Percentiles rank a stretch among this genome's conserved stretches.
These are phyloP conservation scores for Trichoderma arundinaceum DNA, from an alignment of 2,329 filamentous ascomycete genomes.

Conservation along the genomic window DNA sequence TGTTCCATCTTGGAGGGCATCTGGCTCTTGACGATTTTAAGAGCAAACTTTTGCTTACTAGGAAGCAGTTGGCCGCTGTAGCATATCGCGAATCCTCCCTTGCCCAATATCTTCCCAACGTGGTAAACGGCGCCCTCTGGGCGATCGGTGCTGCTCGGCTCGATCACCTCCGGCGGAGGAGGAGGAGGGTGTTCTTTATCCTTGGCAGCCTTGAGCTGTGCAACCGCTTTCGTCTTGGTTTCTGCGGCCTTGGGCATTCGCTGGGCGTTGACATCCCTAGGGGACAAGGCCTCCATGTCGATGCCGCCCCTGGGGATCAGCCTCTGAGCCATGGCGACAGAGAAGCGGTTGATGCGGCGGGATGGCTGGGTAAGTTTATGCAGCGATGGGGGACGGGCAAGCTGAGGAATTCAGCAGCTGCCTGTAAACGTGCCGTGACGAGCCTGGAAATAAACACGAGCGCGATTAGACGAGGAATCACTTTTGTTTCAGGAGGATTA, in stretches of 20 bases:
- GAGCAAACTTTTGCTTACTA: slow-evolving; percentile 70
- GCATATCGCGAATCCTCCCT: slow-evolving; percentile 83
- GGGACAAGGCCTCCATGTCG: slow-evolving; percentile 68
- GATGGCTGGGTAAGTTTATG: neutral
- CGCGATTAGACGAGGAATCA: slow-evolving; percentile 23
- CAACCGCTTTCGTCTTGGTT: slow-evolving; percentile 58
- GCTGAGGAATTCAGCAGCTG: slow-evolving; percentile 34
- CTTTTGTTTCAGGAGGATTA: neutral
- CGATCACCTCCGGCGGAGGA: slow-evolving; percentile 63
- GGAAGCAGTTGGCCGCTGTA: slow-evolving; percentile 72
- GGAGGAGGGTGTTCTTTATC: slow-evolving; percentile 71
- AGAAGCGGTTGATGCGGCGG: neutral
- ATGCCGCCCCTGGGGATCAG: slow-evolving; percentile 55
- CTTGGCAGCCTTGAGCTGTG: slow-evolving; percentile 61
- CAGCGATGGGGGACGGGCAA: slow-evolving; percentile 17
- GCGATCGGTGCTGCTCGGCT: slow-evolving; percentile 71
- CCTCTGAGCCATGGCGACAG: slow-evolving; percentile 53
- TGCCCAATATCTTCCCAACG: slow-evolving; percentile 75
- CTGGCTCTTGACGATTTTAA: slow-evolving; percentile 83
- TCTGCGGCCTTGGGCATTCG: slow-evolving; percentile 56
- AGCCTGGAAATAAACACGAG: slow-evolving; percentile 17
- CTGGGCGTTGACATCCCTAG: slow-evolving; percentile 68
- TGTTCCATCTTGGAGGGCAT: slow-evolving; percentile 85
- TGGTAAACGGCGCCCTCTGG: slow-evolving; percentile 74
- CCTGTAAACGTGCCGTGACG: slow-evolving; percentile 18